Percentiles rank a stretch among this genome's conserved stretches.
phyloP scores from a whole-genome alignment of 2,329 filamentous ascomycete species.

The Lasiodiplodia sp. region DNA sequence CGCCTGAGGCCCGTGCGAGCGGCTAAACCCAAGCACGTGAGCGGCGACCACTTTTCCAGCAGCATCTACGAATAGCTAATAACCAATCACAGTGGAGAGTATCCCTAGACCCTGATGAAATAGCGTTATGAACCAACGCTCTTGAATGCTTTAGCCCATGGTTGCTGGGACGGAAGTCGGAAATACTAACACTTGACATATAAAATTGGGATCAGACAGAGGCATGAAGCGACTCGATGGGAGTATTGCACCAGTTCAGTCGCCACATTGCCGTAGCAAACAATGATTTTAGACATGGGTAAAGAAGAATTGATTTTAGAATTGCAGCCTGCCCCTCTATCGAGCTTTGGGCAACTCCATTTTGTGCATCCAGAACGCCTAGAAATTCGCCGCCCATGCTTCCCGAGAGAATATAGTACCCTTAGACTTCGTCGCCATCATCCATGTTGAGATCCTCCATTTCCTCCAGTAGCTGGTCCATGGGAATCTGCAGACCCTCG shows the following conservation, averaged over 20 bases:
- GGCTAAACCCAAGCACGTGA: not conserved
- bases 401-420: not conserved
- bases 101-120: no score
- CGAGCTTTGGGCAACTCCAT: conserved; percentile 20
- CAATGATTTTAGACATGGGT: not conserved
- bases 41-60: conserved; percentile 4
- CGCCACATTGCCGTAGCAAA: no score
- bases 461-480: conserved; percentile 78
- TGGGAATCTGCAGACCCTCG: conserved; percentile 61
- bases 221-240: no score
- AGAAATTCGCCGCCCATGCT: not conserved
- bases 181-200: no score
- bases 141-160: no score
- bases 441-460: conserved; percentile 86
- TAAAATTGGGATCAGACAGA: no score
- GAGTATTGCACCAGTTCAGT: no score
- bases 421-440: conserved; percentile 48
- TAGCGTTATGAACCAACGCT: no score
- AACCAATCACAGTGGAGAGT: no score
- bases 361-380: conserved; percentile 20
- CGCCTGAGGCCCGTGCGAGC: not conserved
- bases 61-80: no score
- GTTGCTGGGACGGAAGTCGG: no score
- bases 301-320: conserved; percentile 1
- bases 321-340: not conserved